Base-by-base conservation (phyloP, 2,329 filamentous ascomycete genomes). In the Fusarium miscanthi region DNA sequence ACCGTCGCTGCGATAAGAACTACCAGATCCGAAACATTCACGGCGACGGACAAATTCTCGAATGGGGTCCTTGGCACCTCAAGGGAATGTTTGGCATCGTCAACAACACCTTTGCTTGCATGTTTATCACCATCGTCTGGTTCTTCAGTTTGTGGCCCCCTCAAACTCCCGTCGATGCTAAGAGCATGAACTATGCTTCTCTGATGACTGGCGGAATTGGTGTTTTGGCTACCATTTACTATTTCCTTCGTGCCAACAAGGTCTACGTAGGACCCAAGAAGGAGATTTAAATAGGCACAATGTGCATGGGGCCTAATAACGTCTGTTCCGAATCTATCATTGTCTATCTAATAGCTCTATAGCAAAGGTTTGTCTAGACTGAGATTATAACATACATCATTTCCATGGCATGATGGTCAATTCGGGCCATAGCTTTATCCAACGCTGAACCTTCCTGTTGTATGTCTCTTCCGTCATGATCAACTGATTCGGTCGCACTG, bases 31-130 rank as follows among this genome's bases (percentile, higher is more conserved):
- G 65, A 17, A 68, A 68, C 4, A 64, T 63, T 2, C 48, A 69
- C 19, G 73, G 66, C 1, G 66, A 77, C 4, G 74, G 69, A 1
- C 54, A 71, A 33, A 35, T 73, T 17, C 73, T 76, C 2, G 74
- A 68, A 13, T 90, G 87, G 87, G 88, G 88, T 0, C 87, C 87
- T 0, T 90, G 87, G 85, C 85, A 83, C 48, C 61, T 90, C 3
- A 84, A 85, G 0, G 87, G 86, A 10, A 74, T 83, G 5, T 74
- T 87, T 3, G 88, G 88, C 0, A 86, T 83, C 9, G 67, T 84
- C 30, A 89, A 89, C 77, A 90, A 90, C 54, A 77, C 81, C 2
- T 86, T 87, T 69, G 86, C 87, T 3, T 87, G 84, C 71, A 33
- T 80, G 0, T 90, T 89, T 59, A 85, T 86, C 79, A 70, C 86